Evolutionary conservation across 495 filamentous ascomycete species (phyloP).

Genomic region (Hypomontagnella submonticulosa): DNA sequence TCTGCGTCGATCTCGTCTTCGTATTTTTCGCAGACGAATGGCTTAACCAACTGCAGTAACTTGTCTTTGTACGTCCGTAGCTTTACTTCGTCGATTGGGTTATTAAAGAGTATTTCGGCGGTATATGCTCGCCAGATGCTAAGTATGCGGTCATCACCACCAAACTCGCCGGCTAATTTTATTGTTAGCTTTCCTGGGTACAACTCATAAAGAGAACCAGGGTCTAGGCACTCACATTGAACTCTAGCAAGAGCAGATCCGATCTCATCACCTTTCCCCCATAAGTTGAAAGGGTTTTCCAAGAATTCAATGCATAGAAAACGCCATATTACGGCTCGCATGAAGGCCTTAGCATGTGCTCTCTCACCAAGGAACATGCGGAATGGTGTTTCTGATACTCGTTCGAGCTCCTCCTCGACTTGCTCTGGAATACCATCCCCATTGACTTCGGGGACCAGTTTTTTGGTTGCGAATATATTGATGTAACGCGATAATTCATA

Average conservation of each 20-base stretch:
- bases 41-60: neutral
- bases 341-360: neutral
- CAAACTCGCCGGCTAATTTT: neutral
- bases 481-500: neutral
- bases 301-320: slow-evolving; percentile 9
- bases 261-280: slow-evolving; percentile 2
- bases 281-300: slow-evolving; percentile 17
- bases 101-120: neutral
- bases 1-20: neutral
- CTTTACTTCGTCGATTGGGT: neutral
- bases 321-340: slow-evolving; percentile 7
- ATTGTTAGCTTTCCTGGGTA: slow-evolving; percentile 1
- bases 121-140: neutral
- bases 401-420: neutral
- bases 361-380: neutral
- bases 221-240: slow-evolving; percentile 3
- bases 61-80: neutral
- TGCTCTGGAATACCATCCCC: slow-evolving; percentile 1
- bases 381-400: slow-evolving; percentile 6
- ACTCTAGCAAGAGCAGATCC: neutral
- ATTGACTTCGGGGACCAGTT: neutral
- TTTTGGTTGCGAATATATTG: neutral
- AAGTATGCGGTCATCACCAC: neutral
- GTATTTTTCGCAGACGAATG: neutral
- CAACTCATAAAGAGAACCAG: neutral